Conservation (phyloP, 2,329 filamentous ascomycete species). For the Scortechinia acanthostroma region DNA sequence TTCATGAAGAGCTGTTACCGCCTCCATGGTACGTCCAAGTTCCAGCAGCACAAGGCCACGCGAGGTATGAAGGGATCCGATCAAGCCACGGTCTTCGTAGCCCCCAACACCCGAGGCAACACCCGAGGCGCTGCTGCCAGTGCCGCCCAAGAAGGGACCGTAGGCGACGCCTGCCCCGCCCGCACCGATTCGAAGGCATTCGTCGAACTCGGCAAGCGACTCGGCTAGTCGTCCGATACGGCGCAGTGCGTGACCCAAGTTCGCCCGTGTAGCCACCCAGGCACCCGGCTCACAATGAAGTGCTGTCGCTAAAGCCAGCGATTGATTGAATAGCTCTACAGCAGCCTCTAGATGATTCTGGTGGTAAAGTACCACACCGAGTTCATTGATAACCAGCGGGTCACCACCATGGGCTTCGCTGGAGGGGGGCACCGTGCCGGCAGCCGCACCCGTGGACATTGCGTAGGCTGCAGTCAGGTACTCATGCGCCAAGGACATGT, state of each 20-base stretch:
- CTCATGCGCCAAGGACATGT: conserved; percentile 57
- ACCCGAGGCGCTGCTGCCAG: conserved; percentile 19
- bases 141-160: conserved; percentile 29
- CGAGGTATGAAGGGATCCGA: conserved; percentile 34
- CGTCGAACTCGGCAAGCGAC: conserved; percentile 50
- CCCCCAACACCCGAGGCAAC: conserved; percentile 28
- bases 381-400: conserved; percentile 59
- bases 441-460: conserved; percentile 29
- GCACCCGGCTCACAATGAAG: conserved; percentile 48
- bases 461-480: conserved; percentile 56
- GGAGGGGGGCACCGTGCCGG: neutral
- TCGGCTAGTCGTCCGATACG: conserved; percentile 39
- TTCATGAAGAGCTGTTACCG: conserved; percentile 52
- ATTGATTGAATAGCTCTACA: conserved; percentile 46
- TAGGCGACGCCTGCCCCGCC: conserved; percentile 45
- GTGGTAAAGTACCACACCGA: conserved; percentile 61
- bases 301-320: conserved; percentile 43
- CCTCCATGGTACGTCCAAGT: conserved; percentile 43
- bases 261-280: conserved; percentile 52
- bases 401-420: conserved; percentile 23
- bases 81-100: conserved; percentile 33
- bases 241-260: conserved; percentile 57
- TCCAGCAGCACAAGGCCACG: conserved; percentile 48
- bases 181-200: conserved; percentile 43
- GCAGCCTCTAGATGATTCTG: conserved; percentile 48